Percentiles rank a stretch among this genome's conserved stretches.
Conservation (phyloP, 768 basidiomycete species). For the Saitozyma sp. region DNA sequence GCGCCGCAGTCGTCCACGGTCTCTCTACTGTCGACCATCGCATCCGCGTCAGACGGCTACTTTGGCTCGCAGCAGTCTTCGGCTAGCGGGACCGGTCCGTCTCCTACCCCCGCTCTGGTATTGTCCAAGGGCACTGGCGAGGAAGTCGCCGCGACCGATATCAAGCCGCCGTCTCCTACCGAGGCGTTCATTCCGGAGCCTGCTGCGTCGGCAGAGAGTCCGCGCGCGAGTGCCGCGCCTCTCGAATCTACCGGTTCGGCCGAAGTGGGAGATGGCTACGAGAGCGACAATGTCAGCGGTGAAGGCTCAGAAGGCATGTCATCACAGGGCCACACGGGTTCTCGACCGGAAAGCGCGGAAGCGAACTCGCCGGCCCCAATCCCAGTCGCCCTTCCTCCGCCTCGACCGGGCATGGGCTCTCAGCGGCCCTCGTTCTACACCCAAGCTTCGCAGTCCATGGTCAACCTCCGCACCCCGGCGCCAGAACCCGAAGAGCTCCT, state of each 20-base stretch:
- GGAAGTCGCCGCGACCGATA: too few species aligned
- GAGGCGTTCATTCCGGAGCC: neutral
- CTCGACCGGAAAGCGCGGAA: too few species aligned
- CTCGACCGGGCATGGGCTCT: too few species aligned
- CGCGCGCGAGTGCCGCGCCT: neutral
- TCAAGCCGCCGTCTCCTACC: too few species aligned
- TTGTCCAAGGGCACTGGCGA: too few species aligned
- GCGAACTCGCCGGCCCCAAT: too few species aligned
- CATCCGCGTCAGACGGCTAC: constrained; percentile 2
- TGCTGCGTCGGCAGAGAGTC: constrained; percentile 4
- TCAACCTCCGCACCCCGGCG: constrained; percentile 29
- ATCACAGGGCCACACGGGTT: too few species aligned
- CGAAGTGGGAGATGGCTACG: constrained; percentile 8
- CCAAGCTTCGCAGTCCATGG: constrained; percentile 40
- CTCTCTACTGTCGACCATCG: too few species aligned
- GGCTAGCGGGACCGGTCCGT: too few species aligned
- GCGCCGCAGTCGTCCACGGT: too few species aligned
- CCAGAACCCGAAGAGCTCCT: constrained; percentile 1
- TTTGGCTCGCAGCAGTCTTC: constrained; percentile 21
- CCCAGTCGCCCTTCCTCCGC: too few species aligned
- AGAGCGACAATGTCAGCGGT: constrained; percentile 14
- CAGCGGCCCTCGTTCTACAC: constrained; percentile 31
- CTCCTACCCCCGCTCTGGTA: too few species aligned
- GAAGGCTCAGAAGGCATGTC: constrained; percentile 12
- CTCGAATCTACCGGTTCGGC: neutral